A percentile compares a stretch with the other conserved stretches of the same genome.
These are phyloP conservation scores for Halenospora varia DNA, from an alignment of 495 filamentous ascomycete species.

Conservation along the genomic window DNA sequence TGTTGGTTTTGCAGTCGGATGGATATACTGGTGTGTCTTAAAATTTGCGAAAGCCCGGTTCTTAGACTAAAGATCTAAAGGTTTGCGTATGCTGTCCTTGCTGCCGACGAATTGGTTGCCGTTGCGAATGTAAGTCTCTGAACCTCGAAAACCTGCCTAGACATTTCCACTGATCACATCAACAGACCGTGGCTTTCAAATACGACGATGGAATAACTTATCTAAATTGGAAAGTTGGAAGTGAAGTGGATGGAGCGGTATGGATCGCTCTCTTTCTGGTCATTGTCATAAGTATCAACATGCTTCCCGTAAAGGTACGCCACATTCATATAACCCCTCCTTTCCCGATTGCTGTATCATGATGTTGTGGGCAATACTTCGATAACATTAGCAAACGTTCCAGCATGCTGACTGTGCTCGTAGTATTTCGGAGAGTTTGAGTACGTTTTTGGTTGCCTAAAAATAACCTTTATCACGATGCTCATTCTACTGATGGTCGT, in stretches of 20 bases:
- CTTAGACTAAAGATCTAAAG: conserved; percentile 18
- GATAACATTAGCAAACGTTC: no score
- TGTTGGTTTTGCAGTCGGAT: conserved; percentile 48
- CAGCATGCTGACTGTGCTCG: no score
- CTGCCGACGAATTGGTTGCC: conserved; percentile 40
- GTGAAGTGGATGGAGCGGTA: conserved; percentile 36
- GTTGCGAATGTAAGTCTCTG: no score
- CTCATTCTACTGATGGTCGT: conserved; percentile 40
- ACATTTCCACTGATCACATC: no score
- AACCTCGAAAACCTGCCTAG: no score
- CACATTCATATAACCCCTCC: no score
- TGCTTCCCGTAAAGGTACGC: conserved; percentile 39
- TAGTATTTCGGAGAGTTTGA: conserved; percentile 46
- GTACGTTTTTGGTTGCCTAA: conserved; percentile 42
- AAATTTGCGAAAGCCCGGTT: background rate
- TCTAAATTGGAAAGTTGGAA: conserved; percentile 33
- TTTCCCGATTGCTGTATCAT: no score
- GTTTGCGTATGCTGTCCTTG: conserved; percentile 37
- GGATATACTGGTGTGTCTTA: conserved; percentile 47
- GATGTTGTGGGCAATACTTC: no score
- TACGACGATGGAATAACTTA: conserved; percentile 38
- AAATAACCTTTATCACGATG: conserved; percentile 41
- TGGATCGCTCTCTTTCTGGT: conserved; percentile 38
- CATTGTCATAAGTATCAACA: conserved; percentile 35
- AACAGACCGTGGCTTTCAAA: conserved; percentile 39